Base-by-base conservation (phyloP, 2,329 filamentous ascomycete genomes). In the Bretziella fagacearum region DNA sequence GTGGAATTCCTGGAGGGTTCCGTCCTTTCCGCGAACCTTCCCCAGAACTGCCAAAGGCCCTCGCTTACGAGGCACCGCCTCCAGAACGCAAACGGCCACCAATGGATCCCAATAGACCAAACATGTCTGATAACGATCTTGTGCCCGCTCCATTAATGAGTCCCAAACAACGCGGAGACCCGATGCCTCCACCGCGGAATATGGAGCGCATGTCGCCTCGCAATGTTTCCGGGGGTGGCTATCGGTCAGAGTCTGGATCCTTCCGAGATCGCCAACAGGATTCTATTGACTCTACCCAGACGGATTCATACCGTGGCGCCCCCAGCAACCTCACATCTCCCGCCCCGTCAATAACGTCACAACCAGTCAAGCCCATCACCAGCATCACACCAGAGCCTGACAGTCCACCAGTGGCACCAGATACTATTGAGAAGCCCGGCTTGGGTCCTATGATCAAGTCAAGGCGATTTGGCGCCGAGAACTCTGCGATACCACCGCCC, bases 391-490 rank as follows among this genome's bases (percentile, higher is more conserved):
- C 55, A 25, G 59, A 60, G 27, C 53, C 58, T 5, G 44, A 48
- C 7, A 32, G 13, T 6, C 30, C 46, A 3, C 53, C 57, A 3
- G 27, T 45, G 41, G 10, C 36, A 3, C 15, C 52, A 1, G 58
- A 59, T 4, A 52, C 56, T 3, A 65, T 41, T 1, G 43, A 68
- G 45, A 68, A 71, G 13, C 84, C 85, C 15, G 86, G 85, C 1
- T 69, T 93, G 4, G 85, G 85, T 0, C 84, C 87, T 2, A 94
- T 94, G 87, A 81, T 95, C 56, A 89, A 84, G 62, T 77, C 49
- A 26, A 35, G 26, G 40, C 79, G 77, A 1, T 77, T 72, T 51
- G 72, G 69, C 17, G 79, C 89, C 29, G 25, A 36, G 13, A 25
- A 39, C n/a, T 13, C 32, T 6, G 30, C 48, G n/a, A 23, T 25